Base-by-base conservation (phyloP, 1,284 basidiomycete species). In the Sanguinoderma infundibulare region DNA sequence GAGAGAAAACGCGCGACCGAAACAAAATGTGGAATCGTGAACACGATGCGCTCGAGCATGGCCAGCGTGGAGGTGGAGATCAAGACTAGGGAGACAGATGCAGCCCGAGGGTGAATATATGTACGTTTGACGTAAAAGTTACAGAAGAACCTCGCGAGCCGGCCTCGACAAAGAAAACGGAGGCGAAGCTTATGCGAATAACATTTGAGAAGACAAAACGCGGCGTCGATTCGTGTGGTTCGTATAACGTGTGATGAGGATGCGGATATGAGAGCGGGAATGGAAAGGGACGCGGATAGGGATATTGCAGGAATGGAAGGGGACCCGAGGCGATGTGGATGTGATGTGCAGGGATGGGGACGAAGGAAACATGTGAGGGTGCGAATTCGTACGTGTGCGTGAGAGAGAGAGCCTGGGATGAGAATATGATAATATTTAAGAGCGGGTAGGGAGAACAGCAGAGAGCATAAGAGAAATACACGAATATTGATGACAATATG, bases 41-140 rank as follows among this genome's bases (percentile, higher is more conserved):
- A 39, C 38, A 12, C 30, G 20, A 50, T 30, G 30, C 49, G 49
- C 30, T 50, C 49, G 9, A 50, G 32, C 32, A 32, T 35, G 49
- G 24, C 42, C 44, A 35, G 36, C 10, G 14, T 7, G 42, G 12
- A 30, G 32, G 20, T 44, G 20, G n/a, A 39, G 30, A 51, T 50
- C 53, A 61, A 58, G 55, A 26, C 39, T 53, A 17, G 32, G 40
- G 40, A 24, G 40, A 50, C 55, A 24, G 38, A 15, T 28, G 20
- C 38, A 55, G 53, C 61, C 59, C 40, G 28, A 35, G 32, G 32
- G 7, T 59, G 56, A 52, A 66, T 63, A 66, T 61, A 59, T 61
- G 64, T 61, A 66, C 61, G 54, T 30, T 63, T 57, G 64, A 59
- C 59, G 49, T 65, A 65, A 14, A 55, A 65, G 56, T 65, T n/a